Evolutionary conservation across 2,329 filamentous ascomycete species (phyloP).

Genomic region (Hypoxylon sp.): DNA sequence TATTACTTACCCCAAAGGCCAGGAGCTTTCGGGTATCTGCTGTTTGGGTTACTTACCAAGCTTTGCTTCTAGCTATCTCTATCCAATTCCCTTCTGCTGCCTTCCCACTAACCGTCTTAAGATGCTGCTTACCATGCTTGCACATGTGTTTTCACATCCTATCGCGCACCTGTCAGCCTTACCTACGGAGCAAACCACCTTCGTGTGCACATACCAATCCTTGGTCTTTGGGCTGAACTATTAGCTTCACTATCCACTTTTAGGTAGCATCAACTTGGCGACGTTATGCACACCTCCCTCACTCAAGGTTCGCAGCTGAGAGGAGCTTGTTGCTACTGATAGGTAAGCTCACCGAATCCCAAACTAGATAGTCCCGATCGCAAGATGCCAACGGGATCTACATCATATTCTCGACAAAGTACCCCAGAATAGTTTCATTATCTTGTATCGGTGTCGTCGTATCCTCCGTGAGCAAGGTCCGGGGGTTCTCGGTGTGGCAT

Average conservation of each 20-base stretch:
- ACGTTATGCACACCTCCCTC: slow-evolving; percentile 20
- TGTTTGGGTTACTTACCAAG: slow-evolving; percentile 28
- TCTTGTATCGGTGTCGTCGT: slow-evolving; percentile 9
- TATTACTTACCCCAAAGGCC: slow-evolving; percentile 27
- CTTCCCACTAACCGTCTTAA: slow-evolving; percentile 24
- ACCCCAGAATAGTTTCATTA: slow-evolving; percentile 21
- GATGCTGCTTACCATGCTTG: slow-evolving; percentile 30
- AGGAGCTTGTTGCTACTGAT: slow-evolving; percentile 23
- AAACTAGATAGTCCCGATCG: slow-evolving; percentile 31
- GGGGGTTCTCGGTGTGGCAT: slow-evolving; percentile 36
- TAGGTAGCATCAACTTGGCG: slow-evolving; percentile 28
- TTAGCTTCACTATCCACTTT: slow-evolving; percentile 24
- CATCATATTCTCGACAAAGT: slow-evolving; percentile 26
- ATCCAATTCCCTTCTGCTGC: slow-evolving; percentile 33
- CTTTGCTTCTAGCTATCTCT: slow-evolving; percentile 24
- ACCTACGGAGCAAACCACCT: slow-evolving; percentile 23
- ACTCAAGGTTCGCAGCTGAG: slow-evolving; percentile 19
- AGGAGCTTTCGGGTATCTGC: slow-evolving; percentile 31
- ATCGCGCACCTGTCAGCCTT: slow-evolving; percentile 41
- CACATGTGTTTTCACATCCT: slow-evolving; percentile 29
- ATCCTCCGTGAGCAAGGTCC: slow-evolving; percentile 16
- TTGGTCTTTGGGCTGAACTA: slow-evolving; percentile 29
- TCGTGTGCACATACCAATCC: slow-evolving; percentile 14
- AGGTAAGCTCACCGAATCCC: slow-evolving; percentile 38
- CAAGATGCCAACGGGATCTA: slow-evolving; percentile 19